phyloP scores from a whole-genome alignment of 2,329 filamentous ascomycete species.

The Hymenoscyphus infarciens region DNA sequence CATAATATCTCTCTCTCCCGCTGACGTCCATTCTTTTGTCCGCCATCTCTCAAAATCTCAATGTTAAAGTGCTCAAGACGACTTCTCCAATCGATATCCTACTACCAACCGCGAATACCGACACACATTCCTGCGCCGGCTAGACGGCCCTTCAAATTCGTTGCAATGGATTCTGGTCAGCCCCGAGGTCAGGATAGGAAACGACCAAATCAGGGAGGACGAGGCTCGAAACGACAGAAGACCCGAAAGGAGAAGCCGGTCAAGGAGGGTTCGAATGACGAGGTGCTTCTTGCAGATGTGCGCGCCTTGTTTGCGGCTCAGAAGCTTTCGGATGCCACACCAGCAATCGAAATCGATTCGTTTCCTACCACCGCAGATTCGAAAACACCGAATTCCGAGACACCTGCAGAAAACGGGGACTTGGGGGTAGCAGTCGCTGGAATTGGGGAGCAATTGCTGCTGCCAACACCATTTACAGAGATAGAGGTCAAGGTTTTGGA shows the following conservation, averaged over 20 bases:
- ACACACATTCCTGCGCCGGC: background rate
- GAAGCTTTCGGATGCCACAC: conserved; percentile 33
- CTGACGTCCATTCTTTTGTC: background rate
- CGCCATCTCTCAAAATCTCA: background rate
- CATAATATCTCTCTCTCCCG: background rate
- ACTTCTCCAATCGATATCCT: background rate
- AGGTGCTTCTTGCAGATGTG: conserved; percentile 64
- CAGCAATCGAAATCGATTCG: conserved; percentile 24
- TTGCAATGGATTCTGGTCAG: conserved; percentile 15
- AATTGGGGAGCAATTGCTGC: conserved; percentile 23
- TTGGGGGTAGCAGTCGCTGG: background rate
- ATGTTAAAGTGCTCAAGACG: conserved; percentile 2
- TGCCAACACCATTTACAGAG: conserved; percentile 69
- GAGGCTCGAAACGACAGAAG: conserved; percentile 46
- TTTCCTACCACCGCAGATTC: conserved; percentile 26
- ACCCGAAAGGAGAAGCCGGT: conserved; percentile 52
- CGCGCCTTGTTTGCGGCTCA: conserved; percentile 46
- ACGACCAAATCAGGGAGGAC: conserved; percentile 32
- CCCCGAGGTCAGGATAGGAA: conserved; percentile 23
- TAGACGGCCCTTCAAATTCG: conserved; percentile 12
- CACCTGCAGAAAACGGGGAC: conserved; percentile 1
- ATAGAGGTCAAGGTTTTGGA: conserved; percentile 77
- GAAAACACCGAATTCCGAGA: conserved; percentile 15
- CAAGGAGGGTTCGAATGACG: conserved; percentile 60
- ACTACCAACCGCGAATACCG: background rate